Percentiles rank a stretch among this genome's conserved stretches.
These are phyloP conservation scores for Penicillium ochrochloron DNA, from an alignment of 495 filamentous ascomycete genomes.

Conservation along the genomic window DNA sequence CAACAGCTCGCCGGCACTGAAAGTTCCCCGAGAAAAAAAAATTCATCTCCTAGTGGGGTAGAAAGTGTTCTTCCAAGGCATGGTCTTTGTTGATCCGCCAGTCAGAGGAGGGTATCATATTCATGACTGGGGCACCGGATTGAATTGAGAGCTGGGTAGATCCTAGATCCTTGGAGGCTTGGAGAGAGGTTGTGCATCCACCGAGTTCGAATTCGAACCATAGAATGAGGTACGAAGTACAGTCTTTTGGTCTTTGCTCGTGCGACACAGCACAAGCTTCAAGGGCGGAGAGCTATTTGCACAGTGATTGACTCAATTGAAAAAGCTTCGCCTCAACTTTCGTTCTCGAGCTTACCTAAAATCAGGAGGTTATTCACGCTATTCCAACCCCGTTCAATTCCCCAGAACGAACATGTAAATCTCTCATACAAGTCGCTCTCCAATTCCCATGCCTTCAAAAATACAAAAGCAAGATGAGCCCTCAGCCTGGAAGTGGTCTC, in stretches of 20 bases:
- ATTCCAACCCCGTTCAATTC: background rate
- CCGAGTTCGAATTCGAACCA: background rate
- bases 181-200: background rate
- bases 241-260: background rate
- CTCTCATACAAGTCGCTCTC: background rate
- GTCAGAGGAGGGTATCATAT: background rate
- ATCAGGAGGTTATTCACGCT: background rate
- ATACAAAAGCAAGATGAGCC: background rate
- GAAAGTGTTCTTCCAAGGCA: background rate
- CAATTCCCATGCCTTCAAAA: background rate
- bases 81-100: background rate
- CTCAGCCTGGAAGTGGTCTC: background rate
- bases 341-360: background rate
- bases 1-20: constrained; percentile 3
- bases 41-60: background rate
- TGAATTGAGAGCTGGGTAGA: background rate
- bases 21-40: constrained; percentile 7
- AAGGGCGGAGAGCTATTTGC: background rate
- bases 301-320: background rate
- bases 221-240: background rate
- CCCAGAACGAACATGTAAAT: background rate
- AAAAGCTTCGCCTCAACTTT: background rate
- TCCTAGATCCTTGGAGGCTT: background rate
- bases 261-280: background rate
- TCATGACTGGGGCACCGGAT: background rate